Evolutionary conservation across 2,329 filamentous ascomycete species (phyloP).

Genomic region (Neopestalotiopsis clavispora): DNA sequence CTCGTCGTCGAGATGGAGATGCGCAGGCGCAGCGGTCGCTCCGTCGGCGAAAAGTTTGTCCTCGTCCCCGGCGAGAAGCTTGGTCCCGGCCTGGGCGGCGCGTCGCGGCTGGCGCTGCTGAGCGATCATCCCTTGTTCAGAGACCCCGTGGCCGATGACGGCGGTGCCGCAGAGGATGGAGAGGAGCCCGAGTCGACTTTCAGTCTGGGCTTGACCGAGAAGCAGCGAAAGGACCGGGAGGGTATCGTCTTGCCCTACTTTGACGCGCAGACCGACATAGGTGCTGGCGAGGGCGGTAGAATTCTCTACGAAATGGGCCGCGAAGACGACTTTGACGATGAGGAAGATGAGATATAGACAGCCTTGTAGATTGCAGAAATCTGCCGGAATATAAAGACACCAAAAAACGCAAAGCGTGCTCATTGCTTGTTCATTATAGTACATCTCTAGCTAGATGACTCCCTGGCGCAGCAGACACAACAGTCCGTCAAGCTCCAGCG

Average conservation of each 20-base stretch:
- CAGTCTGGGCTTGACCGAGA: slow-evolving; percentile 84
- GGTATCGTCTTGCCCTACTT: slow-evolving; percentile 94
- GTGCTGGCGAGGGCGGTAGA: slow-evolving; percentile 82
- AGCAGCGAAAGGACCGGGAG: slow-evolving; percentile 85
- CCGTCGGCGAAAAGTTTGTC: slow-evolving; percentile 72
- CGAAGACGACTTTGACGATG: slow-evolving; percentile 96
- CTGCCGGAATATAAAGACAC: not conserved
- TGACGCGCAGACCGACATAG: slow-evolving; percentile 85
- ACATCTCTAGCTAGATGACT: slow-evolving; percentile 19
- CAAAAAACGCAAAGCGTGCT: not conserved
- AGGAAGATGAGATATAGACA: slow-evolving; percentile 53
- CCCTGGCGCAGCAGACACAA: slow-evolving; percentile 22
- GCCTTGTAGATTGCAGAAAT: not conserved
- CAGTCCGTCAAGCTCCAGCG: slow-evolving; percentile 11
- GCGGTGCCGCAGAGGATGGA: slow-evolving; percentile 40
- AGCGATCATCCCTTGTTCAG: slow-evolving; percentile 78
- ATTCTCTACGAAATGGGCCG: slow-evolving; percentile 97
- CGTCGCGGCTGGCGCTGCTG: slow-evolving; percentile 61
- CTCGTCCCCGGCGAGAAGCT: slow-evolving; percentile 34
- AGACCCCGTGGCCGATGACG: slow-evolving; percentile 46
- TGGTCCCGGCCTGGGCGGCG: slow-evolving; percentile 20
- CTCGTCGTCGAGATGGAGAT: slow-evolving; percentile 86
- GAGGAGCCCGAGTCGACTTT: slow-evolving; percentile 78
- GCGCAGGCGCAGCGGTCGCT: slow-evolving; percentile 79
- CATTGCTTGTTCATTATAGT: slow-evolving; percentile 16